Conservation (phyloP, 441 rosid species). For the Daphne laureola region DNA sequence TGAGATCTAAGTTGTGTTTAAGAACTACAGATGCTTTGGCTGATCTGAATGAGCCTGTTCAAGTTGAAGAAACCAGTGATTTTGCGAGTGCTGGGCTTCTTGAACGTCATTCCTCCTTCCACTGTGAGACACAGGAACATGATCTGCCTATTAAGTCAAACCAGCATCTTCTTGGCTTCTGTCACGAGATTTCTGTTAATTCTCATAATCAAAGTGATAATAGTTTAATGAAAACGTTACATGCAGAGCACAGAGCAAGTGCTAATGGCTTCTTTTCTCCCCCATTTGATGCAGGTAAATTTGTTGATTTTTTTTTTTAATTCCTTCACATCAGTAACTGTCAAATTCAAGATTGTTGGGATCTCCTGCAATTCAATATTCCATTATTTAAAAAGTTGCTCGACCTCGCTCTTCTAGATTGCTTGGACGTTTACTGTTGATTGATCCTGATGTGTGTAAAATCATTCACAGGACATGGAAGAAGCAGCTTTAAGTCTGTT, state of each 20-base stretch:
- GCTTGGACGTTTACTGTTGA: constrained; percentile 15
- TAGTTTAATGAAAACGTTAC: constrained; percentile 23
- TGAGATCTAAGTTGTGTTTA: constrained; percentile 28
- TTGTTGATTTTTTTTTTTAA: constrained; percentile 2
- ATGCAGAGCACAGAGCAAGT: constrained; percentile 24
- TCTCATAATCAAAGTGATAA: constrained; percentile 29
- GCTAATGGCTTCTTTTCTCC: constrained; percentile 43
- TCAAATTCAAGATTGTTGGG: too few relatives aligned
- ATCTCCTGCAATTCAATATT: too few relatives aligned
- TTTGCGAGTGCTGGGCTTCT: constrained; percentile 37
- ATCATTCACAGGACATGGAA: constrained; percentile 40
- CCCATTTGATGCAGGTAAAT: constrained; percentile 47
- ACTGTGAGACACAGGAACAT: constrained; percentile 29
- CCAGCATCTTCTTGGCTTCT: constrained; percentile 29
- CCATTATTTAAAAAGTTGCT: background rate
- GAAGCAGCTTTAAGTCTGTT: constrained; percentile 29
- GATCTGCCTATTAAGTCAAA: constrained; percentile 27
- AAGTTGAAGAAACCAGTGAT: constrained; percentile 45
- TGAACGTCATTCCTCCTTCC: constrained; percentile 23
- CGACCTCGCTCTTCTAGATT: constrained; percentile 4
- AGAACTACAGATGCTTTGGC: constrained; percentile 54
- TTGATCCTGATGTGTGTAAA: constrained; percentile 17
- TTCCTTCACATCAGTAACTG: too few relatives aligned
- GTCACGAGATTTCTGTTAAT: constrained; percentile 34
- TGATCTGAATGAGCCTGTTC: constrained; percentile 78